Evolutionary conservation across 2,329 filamentous ascomycete species (phyloP).

Genomic region (Alternaria sp.): DNA sequence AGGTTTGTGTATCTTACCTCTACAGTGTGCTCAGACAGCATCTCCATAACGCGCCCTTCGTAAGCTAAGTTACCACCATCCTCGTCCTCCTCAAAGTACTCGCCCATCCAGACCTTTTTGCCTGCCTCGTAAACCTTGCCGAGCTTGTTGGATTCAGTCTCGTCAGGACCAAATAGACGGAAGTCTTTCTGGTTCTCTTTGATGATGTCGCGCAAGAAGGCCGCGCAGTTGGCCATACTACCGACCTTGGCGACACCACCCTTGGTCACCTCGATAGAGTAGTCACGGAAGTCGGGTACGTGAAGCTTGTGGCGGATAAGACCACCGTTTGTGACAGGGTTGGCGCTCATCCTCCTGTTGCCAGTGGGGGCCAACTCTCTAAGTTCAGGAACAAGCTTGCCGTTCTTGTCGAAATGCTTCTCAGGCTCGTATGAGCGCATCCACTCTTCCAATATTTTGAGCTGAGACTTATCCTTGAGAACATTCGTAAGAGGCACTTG

Average conservation of each 20-base stretch:
- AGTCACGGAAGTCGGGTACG: slow-evolving; percentile 74
- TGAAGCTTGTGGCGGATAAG: slow-evolving; percentile 70
- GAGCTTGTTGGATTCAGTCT: slow-evolving; percentile 84
- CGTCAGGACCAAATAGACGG: slow-evolving; percentile 79
- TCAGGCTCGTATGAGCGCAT: slow-evolving; percentile 80
- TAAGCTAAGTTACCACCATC: slow-evolving; percentile 77
- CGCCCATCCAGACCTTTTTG: slow-evolving; percentile 82
- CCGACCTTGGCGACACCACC: slow-evolving; percentile 65
- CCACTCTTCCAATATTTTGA: slow-evolving; percentile 76
- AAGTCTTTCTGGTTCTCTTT: slow-evolving; percentile 71
- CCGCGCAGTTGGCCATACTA: slow-evolving; percentile 75
- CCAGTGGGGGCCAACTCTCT: slow-evolving; percentile 71
- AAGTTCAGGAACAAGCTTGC: slow-evolving; percentile 69
- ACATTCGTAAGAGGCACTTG: slow-evolving; percentile 80
- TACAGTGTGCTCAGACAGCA: slow-evolving; percentile 81
- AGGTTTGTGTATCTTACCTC: slow-evolving; percentile 58
- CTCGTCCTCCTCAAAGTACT: slow-evolving; percentile 77
- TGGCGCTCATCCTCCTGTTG: slow-evolving; percentile 76
- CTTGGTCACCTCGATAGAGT: slow-evolving; percentile 68
- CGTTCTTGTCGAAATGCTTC: slow-evolving; percentile 70
- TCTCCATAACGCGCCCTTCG: slow-evolving; percentile 80
- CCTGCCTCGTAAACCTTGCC: slow-evolving; percentile 73
- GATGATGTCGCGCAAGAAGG: slow-evolving; percentile 73
- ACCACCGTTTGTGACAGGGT: slow-evolving; percentile 78
- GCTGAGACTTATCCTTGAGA: slow-evolving; percentile 68